Percentiles rank a stretch among this genome's conserved stretches.
Evolutionary conservation across 768 basidiomycete genomes (phyloP).

Genomic region (Tylopilus sp.): DNA sequence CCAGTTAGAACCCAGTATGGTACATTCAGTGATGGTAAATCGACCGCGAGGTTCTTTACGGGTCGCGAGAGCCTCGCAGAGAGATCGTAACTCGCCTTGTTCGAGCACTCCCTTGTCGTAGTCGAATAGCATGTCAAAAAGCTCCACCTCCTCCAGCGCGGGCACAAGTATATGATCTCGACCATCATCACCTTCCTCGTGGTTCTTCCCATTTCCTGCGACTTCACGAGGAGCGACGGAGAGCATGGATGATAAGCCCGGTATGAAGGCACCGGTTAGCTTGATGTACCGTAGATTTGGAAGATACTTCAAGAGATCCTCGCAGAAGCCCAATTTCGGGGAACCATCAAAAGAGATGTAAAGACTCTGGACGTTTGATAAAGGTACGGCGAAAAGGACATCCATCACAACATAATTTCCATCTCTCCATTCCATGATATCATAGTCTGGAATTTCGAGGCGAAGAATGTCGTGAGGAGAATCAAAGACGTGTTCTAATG

Average conservation of each 20-base stretch:
- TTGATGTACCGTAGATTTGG: neutral
- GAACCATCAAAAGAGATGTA: neutral
- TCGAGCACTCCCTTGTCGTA: too few relatives aligned
- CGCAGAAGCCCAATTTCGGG: neutral
- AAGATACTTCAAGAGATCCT: neutral
- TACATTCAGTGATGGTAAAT: too few relatives aligned
- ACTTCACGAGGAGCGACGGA: too few relatives aligned
- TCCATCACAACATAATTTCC: too few relatives aligned
- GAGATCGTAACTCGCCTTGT: too few relatives aligned
- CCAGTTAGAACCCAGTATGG: too few relatives aligned
- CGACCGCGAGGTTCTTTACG: too few relatives aligned
- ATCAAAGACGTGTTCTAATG: neutral
- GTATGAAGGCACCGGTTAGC: neutral
- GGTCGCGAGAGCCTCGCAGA: too few relatives aligned
- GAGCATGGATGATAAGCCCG: neutral
- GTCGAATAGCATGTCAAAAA: too few relatives aligned
- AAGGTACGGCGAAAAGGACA: neutral
- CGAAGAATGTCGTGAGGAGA: neutral
- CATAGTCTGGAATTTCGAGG: neutral
- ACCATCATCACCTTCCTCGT: too few relatives aligned
- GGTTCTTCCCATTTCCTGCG: neutral
- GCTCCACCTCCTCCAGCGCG: conserved; percentile 5
- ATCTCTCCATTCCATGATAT: neutral
- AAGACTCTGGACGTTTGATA: neutral
- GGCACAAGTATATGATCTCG: neutral